phyloP scores from a whole-genome alignment of 495 filamentous ascomycete species.

The Evansstolkia leycettana region DNA sequence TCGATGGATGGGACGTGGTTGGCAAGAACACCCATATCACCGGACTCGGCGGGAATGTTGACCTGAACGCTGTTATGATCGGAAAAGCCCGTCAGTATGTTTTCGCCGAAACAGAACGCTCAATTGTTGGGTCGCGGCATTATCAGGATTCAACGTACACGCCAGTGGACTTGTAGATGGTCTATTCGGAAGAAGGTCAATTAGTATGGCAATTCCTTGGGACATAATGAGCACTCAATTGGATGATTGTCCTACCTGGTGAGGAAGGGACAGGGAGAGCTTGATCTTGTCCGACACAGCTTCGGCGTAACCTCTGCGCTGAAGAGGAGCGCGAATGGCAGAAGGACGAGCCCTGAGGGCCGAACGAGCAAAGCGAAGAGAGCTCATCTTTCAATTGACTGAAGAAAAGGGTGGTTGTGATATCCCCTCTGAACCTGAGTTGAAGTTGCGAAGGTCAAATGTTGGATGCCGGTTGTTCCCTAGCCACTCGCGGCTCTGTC shows the following conservation, averaged over 20 bases:
- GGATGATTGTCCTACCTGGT: slow-evolving; percentile 62
- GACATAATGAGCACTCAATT: slow-evolving; percentile 7
- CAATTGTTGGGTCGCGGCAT: slow-evolving; percentile 1
- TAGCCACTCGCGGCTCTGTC: slow-evolving; percentile 19
- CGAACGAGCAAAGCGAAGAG: slow-evolving; percentile 76
- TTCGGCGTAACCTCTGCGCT: slow-evolving; percentile 87
- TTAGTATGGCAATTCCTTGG: slow-evolving; percentile 12
- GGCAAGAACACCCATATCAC: slow-evolving; percentile 98
- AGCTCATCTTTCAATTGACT: slow-evolving; percentile 61
- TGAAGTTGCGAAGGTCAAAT: slow-evolving; percentile 37
- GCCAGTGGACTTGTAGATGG: slow-evolving; percentile 64
- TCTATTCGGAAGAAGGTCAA: slow-evolving; percentile 27
- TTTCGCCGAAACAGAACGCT: slow-evolving; percentile 3
- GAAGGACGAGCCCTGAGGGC: slow-evolving; percentile 69
- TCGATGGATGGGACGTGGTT: slow-evolving; percentile 98
- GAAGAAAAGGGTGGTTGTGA: slow-evolving; percentile 21
- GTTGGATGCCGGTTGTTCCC: slow-evolving; percentile 35
- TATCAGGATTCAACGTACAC: slow-evolving; percentile 44
- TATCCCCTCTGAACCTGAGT: slow-evolving; percentile 28
- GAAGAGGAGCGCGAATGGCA: slow-evolving; percentile 53
- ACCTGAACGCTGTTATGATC: slow-evolving; percentile 70
- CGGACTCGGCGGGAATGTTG: slow-evolving; percentile 95
- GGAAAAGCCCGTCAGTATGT: slow-evolving; percentile 26
- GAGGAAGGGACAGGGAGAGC: slow-evolving; percentile 91
- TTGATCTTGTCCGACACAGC: slow-evolving; percentile 94